Base-by-base conservation (phyloP, 768 basidiomycete genomes). In the Pleurotus giganteus region DNA sequence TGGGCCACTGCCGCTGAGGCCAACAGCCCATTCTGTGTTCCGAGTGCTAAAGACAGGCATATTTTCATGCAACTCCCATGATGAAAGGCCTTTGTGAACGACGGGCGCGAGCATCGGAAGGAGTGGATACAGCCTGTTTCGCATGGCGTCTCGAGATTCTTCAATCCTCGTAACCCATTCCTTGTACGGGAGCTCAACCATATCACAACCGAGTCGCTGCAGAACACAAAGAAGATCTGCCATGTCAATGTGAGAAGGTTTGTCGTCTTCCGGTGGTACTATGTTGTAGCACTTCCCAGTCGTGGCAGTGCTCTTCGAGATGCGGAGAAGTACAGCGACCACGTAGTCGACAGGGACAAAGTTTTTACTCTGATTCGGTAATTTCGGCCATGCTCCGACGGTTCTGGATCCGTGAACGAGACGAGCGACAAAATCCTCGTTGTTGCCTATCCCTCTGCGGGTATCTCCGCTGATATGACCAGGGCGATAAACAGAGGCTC, bases 321-420 rank as follows among this genome's bases (percentile, higher is more conserved):
- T 44, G 11, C 28, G 13, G 17, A 54, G 41, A 8, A 54, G 17
- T 15, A 37, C 21, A 19, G 53, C 9, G 15, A 17, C 23, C 1
- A 19, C n/a, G 27, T 54, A 46, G 29, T 54, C 53, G 34, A 54
- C 53, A 13, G 53, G 53, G 3, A 54, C 23, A 11, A 54, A 44
- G 11, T 31, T 17, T 34, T 54, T 54, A 17, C 26, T 29, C 31
- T 54, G 53, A 31, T 54, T 11, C 13, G 53, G 53, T 37, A 54
- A 37, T 15, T 27, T 8, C 7, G 53, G 53, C 28, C 45, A 54
- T 2, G 53, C 53, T 2, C 53, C 53, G 1, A 54, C 27, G 3
- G 31, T 39, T 8, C 12, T 29, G 23, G 43, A 54, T 1, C 45
- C 53, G 4, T 45, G 43, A 8, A 46, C 53, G 0, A 54, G 27